Evolutionary conservation across 306 rosid genomes (phyloP).

Genomic region (Hippophae tibetana): DNA sequence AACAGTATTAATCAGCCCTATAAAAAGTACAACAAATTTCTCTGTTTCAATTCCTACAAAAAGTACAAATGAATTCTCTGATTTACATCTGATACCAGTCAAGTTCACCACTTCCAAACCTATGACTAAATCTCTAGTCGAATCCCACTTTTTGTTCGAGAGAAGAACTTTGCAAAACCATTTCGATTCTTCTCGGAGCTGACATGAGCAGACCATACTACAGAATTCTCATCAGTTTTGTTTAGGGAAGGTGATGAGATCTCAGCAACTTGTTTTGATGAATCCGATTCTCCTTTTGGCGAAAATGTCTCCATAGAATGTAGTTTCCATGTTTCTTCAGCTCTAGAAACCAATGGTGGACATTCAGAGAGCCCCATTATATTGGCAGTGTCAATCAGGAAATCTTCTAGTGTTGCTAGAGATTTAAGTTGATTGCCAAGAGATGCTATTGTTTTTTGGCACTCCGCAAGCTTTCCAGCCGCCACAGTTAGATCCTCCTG

Average conservation of each 20-base stretch:
- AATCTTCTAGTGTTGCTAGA: slow-evolving; percentile 83
- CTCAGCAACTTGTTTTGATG: slow-evolving; percentile 34
- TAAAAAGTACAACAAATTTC: slow-evolving; percentile 11
- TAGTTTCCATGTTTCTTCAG: slow-evolving; percentile 46
- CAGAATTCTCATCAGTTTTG: slow-evolving; percentile 35
- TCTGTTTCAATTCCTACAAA: slow-evolving; percentile 16
- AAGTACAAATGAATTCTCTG: slow-evolving; percentile 16
- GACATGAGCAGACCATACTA: slow-evolving; percentile 33
- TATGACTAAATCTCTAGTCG: slow-evolving; percentile 55
- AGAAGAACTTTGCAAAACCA: slow-evolving; percentile 85
- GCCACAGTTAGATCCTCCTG: slow-evolving; percentile 87
- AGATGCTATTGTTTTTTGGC: slow-evolving; percentile 93
- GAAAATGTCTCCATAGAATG: slow-evolving; percentile 58
- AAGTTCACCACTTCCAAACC: not conserved
- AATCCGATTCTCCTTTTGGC: slow-evolving; percentile 50
- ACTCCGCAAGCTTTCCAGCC: slow-evolving; percentile 83
- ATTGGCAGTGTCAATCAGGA: slow-evolving; percentile 59
- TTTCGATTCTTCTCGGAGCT: slow-evolving; percentile 67
- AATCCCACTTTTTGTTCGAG: slow-evolving; percentile 86
- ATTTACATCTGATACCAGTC: not conserved
- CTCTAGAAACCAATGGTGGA: slow-evolving; percentile 27
- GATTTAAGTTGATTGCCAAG: slow-evolving; percentile 78
- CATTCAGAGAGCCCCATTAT: slow-evolving; percentile 42
- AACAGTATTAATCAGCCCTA: slow-evolving; percentile 18
- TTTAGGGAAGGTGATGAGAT: slow-evolving; percentile 21